Conservation (phyloP, 805 yeast species). For the Sungouiella blattae region DNA sequence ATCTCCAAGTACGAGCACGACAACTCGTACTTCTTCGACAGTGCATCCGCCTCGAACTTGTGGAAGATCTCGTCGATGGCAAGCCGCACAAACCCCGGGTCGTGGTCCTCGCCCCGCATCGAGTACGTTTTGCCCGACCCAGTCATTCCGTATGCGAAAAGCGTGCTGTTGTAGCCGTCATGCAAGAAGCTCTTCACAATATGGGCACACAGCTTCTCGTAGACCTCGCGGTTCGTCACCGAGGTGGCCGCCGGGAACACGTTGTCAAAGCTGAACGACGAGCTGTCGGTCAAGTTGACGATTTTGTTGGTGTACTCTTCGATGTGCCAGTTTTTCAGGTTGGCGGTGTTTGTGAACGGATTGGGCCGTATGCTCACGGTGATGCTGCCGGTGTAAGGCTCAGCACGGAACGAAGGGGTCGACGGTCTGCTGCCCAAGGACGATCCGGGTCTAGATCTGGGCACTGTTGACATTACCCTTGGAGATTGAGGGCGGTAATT, state of each 20-base stretch:
- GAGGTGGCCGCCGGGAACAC: slow-evolving; percentile 57
- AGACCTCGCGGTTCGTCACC: slow-evolving; percentile 56
- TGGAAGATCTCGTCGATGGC: slow-evolving; percentile 61
- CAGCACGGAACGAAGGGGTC: slow-evolving; percentile 33
- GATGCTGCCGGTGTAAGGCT: slow-evolving; percentile 65
- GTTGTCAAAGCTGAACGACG: slow-evolving; percentile 66
- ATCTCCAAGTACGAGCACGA: slow-evolving; percentile 77
- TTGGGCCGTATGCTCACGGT: slow-evolving; percentile 76
- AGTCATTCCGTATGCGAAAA: slow-evolving; percentile 93
- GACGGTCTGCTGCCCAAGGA: slow-evolving; percentile 36
- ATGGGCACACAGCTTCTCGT: slow-evolving; percentile 50
- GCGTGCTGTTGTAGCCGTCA: slow-evolving; percentile 81
- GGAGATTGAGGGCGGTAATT: slow-evolving; percentile 31
- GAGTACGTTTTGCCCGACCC: slow-evolving; percentile 90
- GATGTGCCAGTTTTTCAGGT: slow-evolving; percentile 44
- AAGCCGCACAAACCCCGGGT: slow-evolving; percentile 69
- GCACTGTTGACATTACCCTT: slow-evolving; percentile 5
- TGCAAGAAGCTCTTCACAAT: slow-evolving; percentile 49
- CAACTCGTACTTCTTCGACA: slow-evolving; percentile 40
- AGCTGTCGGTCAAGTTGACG: slow-evolving; percentile 52
- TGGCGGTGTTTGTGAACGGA: slow-evolving; percentile 45
- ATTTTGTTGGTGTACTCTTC: slow-evolving; percentile 39
- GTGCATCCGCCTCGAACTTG: slow-evolving; percentile 29
- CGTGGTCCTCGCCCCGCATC: slow-evolving; percentile 66
- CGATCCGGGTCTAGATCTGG: slow-evolving; percentile 33